These are phyloP conservation scores for Claviceps monticola DNA, from an alignment of 2,329 filamentous ascomycete genomes.

Conservation along the genomic window DNA sequence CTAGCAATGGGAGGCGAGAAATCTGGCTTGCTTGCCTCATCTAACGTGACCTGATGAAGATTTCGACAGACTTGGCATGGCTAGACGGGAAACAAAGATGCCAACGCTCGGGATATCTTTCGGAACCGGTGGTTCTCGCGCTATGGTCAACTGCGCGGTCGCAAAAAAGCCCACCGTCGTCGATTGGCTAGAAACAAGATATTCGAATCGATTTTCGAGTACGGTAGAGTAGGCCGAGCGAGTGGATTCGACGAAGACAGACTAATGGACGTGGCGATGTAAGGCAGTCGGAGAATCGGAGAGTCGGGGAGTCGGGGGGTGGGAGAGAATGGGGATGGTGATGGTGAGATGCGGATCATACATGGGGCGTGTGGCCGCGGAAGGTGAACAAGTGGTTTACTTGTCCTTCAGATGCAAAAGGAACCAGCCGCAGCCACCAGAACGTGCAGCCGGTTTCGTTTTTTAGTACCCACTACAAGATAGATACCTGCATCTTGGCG, in stretches of 20 bases:
- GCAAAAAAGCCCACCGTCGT: too few species aligned
- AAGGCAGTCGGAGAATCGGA: slow-evolving; percentile 2
- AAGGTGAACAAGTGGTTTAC: background rate
- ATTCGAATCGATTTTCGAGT: background rate
- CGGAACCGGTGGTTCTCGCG: background rate
- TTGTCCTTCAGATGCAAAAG: background rate
- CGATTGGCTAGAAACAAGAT: background rate
- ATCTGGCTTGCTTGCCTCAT: slow-evolving; percentile 9
- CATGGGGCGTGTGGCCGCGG: slow-evolving; percentile 1
- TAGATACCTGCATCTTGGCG: too few species aligned
- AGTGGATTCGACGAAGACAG: background rate
- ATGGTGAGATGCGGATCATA: slow-evolving; percentile 1
- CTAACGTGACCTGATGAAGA: slow-evolving; percentile 9
- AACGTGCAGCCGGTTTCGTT: background rate
- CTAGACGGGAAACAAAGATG: slow-evolving; percentile 1
- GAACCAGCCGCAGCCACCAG: background rate
- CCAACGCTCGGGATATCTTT: background rate
- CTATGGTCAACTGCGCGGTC: background rate
- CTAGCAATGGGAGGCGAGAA: slow-evolving; percentile 4
- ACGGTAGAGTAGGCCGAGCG: background rate
- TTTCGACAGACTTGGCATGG: slow-evolving; percentile 11
- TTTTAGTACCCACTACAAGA: background rate
- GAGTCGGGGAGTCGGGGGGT: background rate
- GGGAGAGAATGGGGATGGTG: background rate
- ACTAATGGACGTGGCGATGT: background rate